These are phyloP conservation scores for Populus davidiana DNA, from an alignment of 345 rosid species.

Conservation along the genomic window DNA sequence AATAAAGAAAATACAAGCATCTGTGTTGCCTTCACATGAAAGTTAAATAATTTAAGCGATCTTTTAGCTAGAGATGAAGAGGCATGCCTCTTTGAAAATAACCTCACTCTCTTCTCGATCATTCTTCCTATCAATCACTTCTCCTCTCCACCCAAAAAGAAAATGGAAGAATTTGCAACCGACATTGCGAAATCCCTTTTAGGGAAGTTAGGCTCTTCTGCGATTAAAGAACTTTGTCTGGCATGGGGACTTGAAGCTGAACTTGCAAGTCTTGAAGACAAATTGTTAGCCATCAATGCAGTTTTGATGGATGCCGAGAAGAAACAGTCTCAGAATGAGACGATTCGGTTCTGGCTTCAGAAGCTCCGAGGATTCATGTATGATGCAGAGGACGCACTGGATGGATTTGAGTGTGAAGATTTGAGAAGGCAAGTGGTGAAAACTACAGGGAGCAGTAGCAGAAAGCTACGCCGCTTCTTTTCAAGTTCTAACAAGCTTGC, in stretches of 20 bases:
- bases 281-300: background rate
- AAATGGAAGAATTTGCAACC: background rate
- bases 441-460: background rate
- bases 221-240: background rate
- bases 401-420: constrained; percentile 6
- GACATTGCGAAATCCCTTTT: background rate
- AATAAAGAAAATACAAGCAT: too few species aligned
- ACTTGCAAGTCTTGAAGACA: background rate
- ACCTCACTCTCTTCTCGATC: too few species aligned
- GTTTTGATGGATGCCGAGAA: constrained; percentile 25
- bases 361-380: constrained; percentile 11
- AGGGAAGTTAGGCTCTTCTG: background rate
- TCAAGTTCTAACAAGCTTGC: background rate
- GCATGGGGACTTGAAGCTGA: constrained; percentile 6
- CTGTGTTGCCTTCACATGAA: too few species aligned
- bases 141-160: too few species aligned
- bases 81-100: too few species aligned
- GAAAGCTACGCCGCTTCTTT: background rate
- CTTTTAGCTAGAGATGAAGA: too few species aligned
- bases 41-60: too few species aligned
- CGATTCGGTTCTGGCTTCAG: constrained; percentile 13
- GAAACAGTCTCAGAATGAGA: background rate
- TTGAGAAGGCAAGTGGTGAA: background rate
- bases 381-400: constrained; percentile 26
- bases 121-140: too few species aligned